Evolutionary conservation across 202 grass and related monocot species (phyloP), one percentile per base, ranked within the genome.

Genomic region (Eragrostis tef): DNA sequence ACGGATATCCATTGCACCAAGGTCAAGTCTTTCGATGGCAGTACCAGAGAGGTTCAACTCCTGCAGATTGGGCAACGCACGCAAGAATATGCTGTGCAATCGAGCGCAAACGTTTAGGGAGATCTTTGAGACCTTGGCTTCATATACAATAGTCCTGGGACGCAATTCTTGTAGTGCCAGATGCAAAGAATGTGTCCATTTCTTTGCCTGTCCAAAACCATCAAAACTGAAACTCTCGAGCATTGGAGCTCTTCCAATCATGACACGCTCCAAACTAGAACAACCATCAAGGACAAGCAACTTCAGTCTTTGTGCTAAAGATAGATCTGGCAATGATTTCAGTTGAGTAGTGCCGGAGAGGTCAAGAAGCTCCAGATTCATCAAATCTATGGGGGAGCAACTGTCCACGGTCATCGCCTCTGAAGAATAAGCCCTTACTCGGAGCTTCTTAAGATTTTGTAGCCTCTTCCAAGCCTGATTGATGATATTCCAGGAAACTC

Each of bases 201-300:
- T 17, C 12, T 52, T 7, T 53, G 29, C 3, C 10, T 46, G 24
- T 16, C 75, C 59, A 50, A 50, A 51, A 65, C 75, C 77, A 54
- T 53, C 77, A 0, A 79, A 79, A 64, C 77, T 79, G 7, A 79
- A 79, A 67, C 20, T 42, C 51, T 67, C 46, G n/a, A 61, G 77
- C 31, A 53, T 31, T 54, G 76, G 61, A 66, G 13, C n/a, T 51
- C 27, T 14, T 51, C 24, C 0, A 7, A 63, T 1, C 3, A 8
- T 27, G 12, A 79, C 29, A 4, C 41, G 13, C 5, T 24, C 12
- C 47, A 79, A 67, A 19, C 29, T 25, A 6, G 29, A 66, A 79
- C 76, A 67, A 17, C 61, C 76, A 53, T 79, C 62, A 67, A 79
- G 4, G 41, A 67, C 0, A 16, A 79, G 29, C 61, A 7, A 53